These are phyloP conservation scores for Pinus tabuliformis DNA, from an alignment of 75 land plant species.

Conservation along the genomic window DNA sequence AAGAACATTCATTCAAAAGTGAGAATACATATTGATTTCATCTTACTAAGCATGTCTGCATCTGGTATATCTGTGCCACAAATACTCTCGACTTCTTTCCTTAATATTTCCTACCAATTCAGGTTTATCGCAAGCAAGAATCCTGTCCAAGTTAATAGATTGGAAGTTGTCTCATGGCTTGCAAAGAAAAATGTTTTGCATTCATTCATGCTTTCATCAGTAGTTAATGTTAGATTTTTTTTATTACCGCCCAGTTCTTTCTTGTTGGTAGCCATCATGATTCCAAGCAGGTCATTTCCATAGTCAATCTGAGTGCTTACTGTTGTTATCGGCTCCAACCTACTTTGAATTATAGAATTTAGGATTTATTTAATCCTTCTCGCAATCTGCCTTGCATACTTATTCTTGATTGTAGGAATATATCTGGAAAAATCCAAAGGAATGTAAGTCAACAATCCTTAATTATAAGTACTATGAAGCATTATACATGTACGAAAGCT, in stretches of 20 bases:
- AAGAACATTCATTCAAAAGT: too few species aligned
- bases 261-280: constrained; percentile 28
- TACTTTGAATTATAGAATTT: constrained; percentile 25
- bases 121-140: constrained; percentile 22
- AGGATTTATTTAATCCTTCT: constrained; percentile 32
- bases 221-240: constrained; percentile 20
- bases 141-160: constrained; percentile 36
- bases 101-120: constrained; percentile 20
- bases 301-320: constrained; percentile 6
- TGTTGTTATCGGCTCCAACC: constrained; percentile 11
- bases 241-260: background rate
- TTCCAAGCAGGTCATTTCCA: constrained; percentile 36
- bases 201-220: constrained; percentile 59
- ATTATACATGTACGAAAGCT: too few species aligned
- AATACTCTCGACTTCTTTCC: constrained; percentile 22
- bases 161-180: constrained; percentile 62
- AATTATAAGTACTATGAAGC: too few species aligned
- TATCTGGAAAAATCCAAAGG: constrained; percentile 17
- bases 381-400: constrained; percentile 38
- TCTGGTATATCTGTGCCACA: constrained; percentile 14
- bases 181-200: constrained; percentile 74
- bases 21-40: constrained; percentile 19
- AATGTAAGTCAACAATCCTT: too few species aligned
- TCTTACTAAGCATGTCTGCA: constrained; percentile 18
- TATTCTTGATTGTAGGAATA: constrained; percentile 51